Base-by-base conservation (phyloP, 345 rosid genomes). In the Gossypium ekmanianum region DNA sequence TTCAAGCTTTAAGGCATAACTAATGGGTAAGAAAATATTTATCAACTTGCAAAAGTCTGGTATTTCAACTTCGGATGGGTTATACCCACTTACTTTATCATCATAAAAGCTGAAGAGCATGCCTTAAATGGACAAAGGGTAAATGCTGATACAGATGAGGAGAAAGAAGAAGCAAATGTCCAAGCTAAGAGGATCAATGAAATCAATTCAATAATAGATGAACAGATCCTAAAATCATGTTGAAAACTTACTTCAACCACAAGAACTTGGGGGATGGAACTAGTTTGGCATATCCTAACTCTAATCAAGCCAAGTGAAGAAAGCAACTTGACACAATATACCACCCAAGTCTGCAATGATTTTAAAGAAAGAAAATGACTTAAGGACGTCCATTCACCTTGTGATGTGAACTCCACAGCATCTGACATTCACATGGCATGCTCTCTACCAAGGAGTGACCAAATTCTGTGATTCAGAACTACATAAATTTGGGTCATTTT, bases 321-420 rank as follows among this genome's bases (percentile, higher is more conserved):
- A 62, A 62, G 47, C 22, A 62, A 62, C 47, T 2, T 62, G 47
- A 26, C 67, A 62, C 13, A 62, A 3, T 34, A 59, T 26, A 14
- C 67, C 67, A 62, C 67, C 67, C 20, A 62, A 18, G 6, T 7
- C 34, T 34, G 67, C 47, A 62, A 62, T 62, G 67, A 62, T 62
- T 62, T 62, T 16, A 16, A 16, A 34, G 17, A 20, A 34, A 16
- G 67, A 62, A 29, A 27, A 27, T 9, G 12, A 9, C 61, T 56
- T 56, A 27, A 16, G 14, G 70, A 43, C 9, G 27, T 43, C 70
- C 50, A 43, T 65, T 65, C 70, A 65, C 52, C 22, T 43, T 18
- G 17, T 65, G 26, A 65, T 65, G 51, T 14, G 10, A 65, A 18
- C 51, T 43, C 70, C 70, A 65, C 70, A 2, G 70, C 51, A 66